Percentiles rank a stretch among this genome's conserved stretches.
These are phyloP conservation scores for Aegilops longissima DNA, from an alignment of 176 grass and related monocot species.

Conservation along the genomic window DNA sequence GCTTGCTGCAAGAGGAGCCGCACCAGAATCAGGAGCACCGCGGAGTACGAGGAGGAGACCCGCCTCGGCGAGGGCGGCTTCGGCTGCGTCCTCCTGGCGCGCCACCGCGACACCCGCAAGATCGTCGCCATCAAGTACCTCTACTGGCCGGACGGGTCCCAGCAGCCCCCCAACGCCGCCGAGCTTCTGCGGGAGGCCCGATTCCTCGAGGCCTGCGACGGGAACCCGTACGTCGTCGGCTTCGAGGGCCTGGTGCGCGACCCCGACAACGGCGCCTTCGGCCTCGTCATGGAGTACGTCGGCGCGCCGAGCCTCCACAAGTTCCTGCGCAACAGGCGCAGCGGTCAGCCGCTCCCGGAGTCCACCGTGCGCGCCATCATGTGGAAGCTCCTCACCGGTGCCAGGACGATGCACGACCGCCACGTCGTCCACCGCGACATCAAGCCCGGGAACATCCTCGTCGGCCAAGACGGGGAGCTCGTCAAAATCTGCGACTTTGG, in stretches of 20 bases:
- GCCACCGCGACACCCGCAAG: neutral
- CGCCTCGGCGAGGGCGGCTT: neutral
- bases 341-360: neutral
- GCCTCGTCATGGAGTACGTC: neutral
- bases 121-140: neutral
- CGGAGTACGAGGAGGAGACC: neutral
- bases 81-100: neutral
- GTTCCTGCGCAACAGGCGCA: neutral
- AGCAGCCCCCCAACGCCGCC: neutral
- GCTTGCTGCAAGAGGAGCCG: neutral
- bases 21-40: neutral
- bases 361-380: neutral
- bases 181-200: neutral
- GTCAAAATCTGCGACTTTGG: conserved; percentile 2
- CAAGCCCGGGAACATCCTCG: neutral
- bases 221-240: neutral
- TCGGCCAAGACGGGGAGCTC: neutral
- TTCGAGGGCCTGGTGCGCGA: neutral
- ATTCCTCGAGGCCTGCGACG: neutral
- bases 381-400: neutral
- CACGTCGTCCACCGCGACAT: conserved; percentile 13
- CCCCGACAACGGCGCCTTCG: neutral
- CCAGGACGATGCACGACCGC: neutral
- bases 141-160: neutral
- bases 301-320: neutral